Base-by-base conservation (phyloP, 495 filamentous ascomycete species). In the Polyplosphaeria fusca region DNA sequence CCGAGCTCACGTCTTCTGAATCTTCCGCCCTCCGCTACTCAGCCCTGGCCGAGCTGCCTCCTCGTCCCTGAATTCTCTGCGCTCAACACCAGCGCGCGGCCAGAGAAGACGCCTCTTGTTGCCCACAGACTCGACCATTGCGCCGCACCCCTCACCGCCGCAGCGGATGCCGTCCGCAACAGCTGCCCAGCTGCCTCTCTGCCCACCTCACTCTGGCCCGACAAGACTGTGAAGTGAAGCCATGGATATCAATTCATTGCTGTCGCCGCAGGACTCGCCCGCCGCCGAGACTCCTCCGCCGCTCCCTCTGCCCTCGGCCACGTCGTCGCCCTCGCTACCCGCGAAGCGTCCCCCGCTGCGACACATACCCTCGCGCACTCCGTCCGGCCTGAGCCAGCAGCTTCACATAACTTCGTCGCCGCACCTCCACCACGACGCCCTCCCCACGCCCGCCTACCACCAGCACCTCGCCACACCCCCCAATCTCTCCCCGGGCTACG, bases 161-260 rank as follows among this genome's bases (percentile, higher is more conserved):
- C 40, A 37, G 22, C 27, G 40, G 35, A 55, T 55, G 51, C 51
- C 27, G 40, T 13, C 51, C 19, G 20, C 40, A 24, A 14, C 7
- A 35, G 30, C 30, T 7, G n/a, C n/a, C 47, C 20, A 40, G 35
- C 26, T 7, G 5, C 41, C 40, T 19, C 25, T 18, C 42, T 41
- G 41, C 38, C 41, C 51, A 41, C 51, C 46, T 55, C 51, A 55
- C 37, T 25, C 38, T 52, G 39, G 16, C 12, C 16, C 49, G 13
- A 16, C 24, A 38, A 22, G 25, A 40, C 18, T 16, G n/a, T 14
- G 30, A 35, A 35, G 30, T 7, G 30, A 14, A 35, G 30, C 39
- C 49, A 58, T 88, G 85, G 83, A 88, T 64, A 88, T 88, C 75
- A 84, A 77, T 72, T 84, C 81, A 25, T 78, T 88, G 41, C 79